Base-by-base conservation (phyloP, 148 eudicot species). In the Dysphania ambrosioides region DNA sequence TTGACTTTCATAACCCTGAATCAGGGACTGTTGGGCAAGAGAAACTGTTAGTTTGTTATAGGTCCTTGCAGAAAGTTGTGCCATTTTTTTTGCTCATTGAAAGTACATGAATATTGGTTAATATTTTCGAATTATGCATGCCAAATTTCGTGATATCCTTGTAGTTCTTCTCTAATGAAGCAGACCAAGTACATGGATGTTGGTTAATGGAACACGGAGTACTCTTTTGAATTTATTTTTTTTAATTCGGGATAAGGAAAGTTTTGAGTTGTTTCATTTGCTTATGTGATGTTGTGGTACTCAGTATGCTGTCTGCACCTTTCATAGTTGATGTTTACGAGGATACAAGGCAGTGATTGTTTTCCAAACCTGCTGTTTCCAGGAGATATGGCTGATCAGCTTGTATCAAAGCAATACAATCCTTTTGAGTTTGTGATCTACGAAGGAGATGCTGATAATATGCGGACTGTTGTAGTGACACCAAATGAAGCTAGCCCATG, bases 381-480 rank as follows among this genome's bases (percentile, higher is more conserved):
- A 83, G 84, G 79, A 66, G 74, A 66, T 66, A 92, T 92, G 97
- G 90, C 87, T 31, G 91, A 87, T n/a, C n/a, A n/a, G 75, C 73
- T 71, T 53, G 81, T 79, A 68, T 32, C 79, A 68, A 78, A 78
- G 38, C 79, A 76, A 71, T 82, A 87, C 8, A 59, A 84, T 19
- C 85, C 90, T 27, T 92, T 92, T 83, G 95, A 88, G 56, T 92
- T 88, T 71, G 90, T 84, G 77, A 47, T 92, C 70, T 87, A 82
- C 79, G 97, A 86, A 78, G 86, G 90, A 29, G 93, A 88, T 72
- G 80, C 84, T 26, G 93, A 86, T 72, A 83, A 90, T 63, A 75
- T 85, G 82, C 83, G 82, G 65, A 85, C 89, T 23, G 83, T 82
- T 64, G 58, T 64, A 24, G 87, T 87, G 59, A 70, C 90, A 56